Percentiles rank a stretch among this genome's conserved stretches.
phyloP scores from a whole-genome alignment of 768 basidiomycete genomes.

The Sistotremastrum niveocremeum region DNA sequence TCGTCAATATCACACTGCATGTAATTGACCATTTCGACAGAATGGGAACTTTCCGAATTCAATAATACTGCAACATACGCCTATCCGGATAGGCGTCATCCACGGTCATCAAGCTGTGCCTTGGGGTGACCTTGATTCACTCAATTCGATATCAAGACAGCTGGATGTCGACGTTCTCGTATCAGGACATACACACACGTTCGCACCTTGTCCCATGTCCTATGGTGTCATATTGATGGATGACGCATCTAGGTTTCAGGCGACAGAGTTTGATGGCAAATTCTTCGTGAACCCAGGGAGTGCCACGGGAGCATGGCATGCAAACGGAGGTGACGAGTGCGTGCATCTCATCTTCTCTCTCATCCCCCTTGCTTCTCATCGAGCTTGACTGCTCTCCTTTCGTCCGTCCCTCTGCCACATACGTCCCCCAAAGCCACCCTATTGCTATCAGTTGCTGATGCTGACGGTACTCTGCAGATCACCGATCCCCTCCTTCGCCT shows the following conservation, averaged over 20 bases:
- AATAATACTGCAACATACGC: slow-evolving; percentile 63
- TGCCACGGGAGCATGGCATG: slow-evolving; percentile 83
- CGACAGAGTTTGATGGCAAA: slow-evolving; percentile 76
- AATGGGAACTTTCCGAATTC: slow-evolving; percentile 67
- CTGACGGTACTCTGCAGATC: slow-evolving; percentile 34
- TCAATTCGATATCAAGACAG: slow-evolving; percentile 77
- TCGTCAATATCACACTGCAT: neutral
- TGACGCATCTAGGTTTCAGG: slow-evolving; percentile 62
- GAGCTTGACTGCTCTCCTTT: neutral
- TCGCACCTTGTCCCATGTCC: slow-evolving; percentile 16
- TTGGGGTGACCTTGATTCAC: slow-evolving; percentile 81
- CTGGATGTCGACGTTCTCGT: slow-evolving; percentile 97
- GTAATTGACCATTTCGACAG: slow-evolving; percentile 16
- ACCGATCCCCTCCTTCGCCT: slow-evolving; percentile 84
- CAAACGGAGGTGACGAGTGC: slow-evolving; percentile 57
- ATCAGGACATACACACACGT: slow-evolving; percentile 92
- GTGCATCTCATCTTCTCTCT: slow-evolving; percentile 9
- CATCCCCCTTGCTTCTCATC: neutral
- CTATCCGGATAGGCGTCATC: slow-evolving; percentile 83
- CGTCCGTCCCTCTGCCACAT: neutral
- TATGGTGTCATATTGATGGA: neutral
- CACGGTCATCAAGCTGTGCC: slow-evolving; percentile 94
- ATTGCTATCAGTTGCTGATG: neutral
- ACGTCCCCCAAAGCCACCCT: neutral
- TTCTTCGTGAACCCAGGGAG: slow-evolving; percentile 97